These are phyloP conservation scores for Nicotiana sylvestris DNA, from an alignment of 257 asterid species.

Conservation along the genomic window DNA sequence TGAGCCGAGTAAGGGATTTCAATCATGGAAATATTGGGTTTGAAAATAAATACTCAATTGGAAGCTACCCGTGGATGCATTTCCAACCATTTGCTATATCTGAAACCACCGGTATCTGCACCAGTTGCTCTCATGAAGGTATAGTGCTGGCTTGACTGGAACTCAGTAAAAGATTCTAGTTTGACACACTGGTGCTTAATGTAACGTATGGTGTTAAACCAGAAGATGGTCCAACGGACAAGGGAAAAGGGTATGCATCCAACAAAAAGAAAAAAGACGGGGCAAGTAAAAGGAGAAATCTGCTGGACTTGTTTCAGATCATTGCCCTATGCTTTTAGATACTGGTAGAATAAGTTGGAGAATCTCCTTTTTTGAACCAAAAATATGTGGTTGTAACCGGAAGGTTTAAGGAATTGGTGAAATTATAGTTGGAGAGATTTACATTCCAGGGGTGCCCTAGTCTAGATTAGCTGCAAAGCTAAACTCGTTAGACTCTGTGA, in stretches of 20 bases:
- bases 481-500: not conserved
- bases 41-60: not conserved
- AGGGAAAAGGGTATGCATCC: not conserved
- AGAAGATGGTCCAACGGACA: not conserved
- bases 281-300: not conserved
- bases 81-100: not conserved
- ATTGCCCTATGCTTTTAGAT: not conserved
- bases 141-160: not conserved
- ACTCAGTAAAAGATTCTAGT: not conserved
- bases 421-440: not conserved
- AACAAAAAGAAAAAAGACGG: not conserved
- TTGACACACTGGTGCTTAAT: not conserved
- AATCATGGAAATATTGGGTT: not conserved
- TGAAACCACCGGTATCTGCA: not conserved
- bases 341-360: not conserved
- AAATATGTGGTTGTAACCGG: not conserved
- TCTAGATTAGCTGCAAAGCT: not conserved
- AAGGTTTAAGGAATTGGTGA: not conserved
- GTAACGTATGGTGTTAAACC: not conserved
- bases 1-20: not conserved
- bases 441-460: not conserved
- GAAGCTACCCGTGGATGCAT: not conserved
- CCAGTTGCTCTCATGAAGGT: not conserved
- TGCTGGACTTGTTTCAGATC: not conserved
- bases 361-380: not conserved